Base-by-base conservation (phyloP, 352 stramenopile species). In the Hyaloperonospora arabidopsidis region DNA sequence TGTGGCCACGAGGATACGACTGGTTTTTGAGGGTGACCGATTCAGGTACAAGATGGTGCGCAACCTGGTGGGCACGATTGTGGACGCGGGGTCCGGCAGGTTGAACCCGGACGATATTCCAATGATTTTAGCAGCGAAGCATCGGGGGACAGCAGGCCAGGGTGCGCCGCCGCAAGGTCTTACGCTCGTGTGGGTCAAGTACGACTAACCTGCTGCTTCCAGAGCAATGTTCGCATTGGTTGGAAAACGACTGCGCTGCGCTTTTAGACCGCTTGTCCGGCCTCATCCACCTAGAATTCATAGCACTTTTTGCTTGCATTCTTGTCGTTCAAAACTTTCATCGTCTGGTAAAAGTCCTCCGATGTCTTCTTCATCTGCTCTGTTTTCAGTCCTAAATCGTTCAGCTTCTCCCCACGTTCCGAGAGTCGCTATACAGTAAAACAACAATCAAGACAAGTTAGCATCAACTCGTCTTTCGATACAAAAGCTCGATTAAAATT, bases 11-110 rank as follows among this genome's bases (percentile, higher is more conserved):
- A 60, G 39, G 21, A 73, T 90, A 58, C 47, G 63, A 1, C 52
- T 93, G 10, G 61, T 68, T 18, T 79, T 93, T 29, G 61, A 76
- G 25, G 83, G 83, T 23, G 68, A 89, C 45, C 72, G 80, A 8
- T 93, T 93, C 53, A 62, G 85, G 36, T 93, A 93, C 64, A 90
- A 86, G 29, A 93, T 93, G 83, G 78, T 93, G 50, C 79, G 83
- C 17, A 91, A 80, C 45, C 66, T 93, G 12, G 83, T 89, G 17
- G 83, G 83, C 12, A 85, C 81, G 18, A 68, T 93, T 11, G 79
- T 93, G 28, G 77, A 89, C 60, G 75, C 89, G 0, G 83, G 83
- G 1, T 64, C 86, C 12, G 68, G 76, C 3, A 74, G 65, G 39
- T 40, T 86, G 1, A 43, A 52, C 13, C 61, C 74, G 0, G 57